Evolutionary conservation across 2,329 filamentous ascomycete genomes (phyloP).

Genomic region (Annulohypoxylon truncatum): DNA sequence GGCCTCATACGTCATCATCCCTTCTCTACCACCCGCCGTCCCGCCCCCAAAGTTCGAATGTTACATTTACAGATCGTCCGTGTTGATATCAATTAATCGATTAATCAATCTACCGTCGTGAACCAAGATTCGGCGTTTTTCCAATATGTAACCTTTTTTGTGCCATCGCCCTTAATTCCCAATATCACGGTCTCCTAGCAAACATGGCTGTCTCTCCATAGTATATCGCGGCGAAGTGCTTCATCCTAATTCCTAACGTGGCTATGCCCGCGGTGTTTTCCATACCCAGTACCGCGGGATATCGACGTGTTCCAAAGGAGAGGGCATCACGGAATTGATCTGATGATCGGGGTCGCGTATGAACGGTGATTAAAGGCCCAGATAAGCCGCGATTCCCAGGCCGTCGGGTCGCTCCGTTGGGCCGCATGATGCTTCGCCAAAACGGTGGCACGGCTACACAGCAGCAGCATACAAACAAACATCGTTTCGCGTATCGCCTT

Average conservation of each 20-base stretch:
- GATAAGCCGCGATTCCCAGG: not conserved
- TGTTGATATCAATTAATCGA: slow-evolving; percentile 2
- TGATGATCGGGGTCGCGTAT: not conserved
- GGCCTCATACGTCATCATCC: slow-evolving; percentile 2
- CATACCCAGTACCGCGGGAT: not conserved
- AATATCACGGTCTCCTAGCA: slow-evolving; percentile 2
- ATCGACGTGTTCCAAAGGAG: not conserved
- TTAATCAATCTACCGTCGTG: slow-evolving; percentile 8
- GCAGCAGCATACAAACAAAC: slow-evolving; percentile 7
- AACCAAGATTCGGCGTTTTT: slow-evolving; percentile 8
- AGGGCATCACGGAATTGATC: not conserved
- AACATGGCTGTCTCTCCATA: not conserved
- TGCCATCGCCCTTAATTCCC: slow-evolving; percentile 4
- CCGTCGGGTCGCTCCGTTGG: slow-evolving; percentile 13
- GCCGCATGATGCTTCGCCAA: slow-evolving; percentile 22
- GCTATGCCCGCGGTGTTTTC: slow-evolving; percentile 7
- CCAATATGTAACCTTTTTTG: not conserved
- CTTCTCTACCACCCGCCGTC: not conserved
- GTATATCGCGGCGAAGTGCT: not conserved
- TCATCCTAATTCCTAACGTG: slow-evolving; percentile 24
- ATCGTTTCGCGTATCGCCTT: slow-evolving; percentile 21
- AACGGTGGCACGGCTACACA: slow-evolving; percentile 7
- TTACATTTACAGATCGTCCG: no score
- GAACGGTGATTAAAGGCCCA: not conserved
- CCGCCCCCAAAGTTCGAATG: slow-evolving; percentile 2